phyloP scores from a whole-genome alignment of 331 rosid species.

The Quercus lobata region DNA sequence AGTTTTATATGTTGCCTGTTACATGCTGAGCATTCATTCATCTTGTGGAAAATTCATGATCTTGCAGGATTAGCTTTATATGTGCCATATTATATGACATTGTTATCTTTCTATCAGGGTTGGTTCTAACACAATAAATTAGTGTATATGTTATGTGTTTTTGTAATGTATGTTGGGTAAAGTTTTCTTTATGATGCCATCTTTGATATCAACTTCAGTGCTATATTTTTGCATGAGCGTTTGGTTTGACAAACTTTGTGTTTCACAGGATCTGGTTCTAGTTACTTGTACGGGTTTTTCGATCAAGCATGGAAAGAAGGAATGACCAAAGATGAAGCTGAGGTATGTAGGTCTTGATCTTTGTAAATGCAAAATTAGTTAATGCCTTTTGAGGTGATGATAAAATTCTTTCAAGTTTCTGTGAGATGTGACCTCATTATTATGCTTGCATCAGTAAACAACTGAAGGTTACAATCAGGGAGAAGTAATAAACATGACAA shows the following conservation, averaged over 20 bases:
- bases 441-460: neutral
- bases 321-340: conserved; percentile 99
- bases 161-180: neutral
- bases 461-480: neutral
- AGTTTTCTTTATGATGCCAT: neutral
- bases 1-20: too few species aligned
- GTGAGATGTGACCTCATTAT: neutral
- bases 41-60: too few species aligned
- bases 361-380: conserved; percentile 3
- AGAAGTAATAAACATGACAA: neutral
- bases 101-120: too few species aligned
- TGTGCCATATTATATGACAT: too few species aligned
- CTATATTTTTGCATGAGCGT: neutral
- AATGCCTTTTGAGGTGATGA: neutral
- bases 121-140: too few species aligned
- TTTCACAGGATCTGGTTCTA: conserved; percentile 90
- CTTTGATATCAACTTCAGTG: neutral
- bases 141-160: neutral
- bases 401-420: neutral
- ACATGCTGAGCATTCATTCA: neutral
- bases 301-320: conserved; percentile 99
- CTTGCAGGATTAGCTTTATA: too few species aligned
- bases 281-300: conserved; percentile 91
- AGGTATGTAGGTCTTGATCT: conserved; percentile 49
- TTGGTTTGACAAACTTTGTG: conserved; percentile 11